Evolutionary conservation across 1,284 basidiomycete species (phyloP), one percentile per base, ranked within the genome.

Genomic region (Termitomyces sp.): DNA sequence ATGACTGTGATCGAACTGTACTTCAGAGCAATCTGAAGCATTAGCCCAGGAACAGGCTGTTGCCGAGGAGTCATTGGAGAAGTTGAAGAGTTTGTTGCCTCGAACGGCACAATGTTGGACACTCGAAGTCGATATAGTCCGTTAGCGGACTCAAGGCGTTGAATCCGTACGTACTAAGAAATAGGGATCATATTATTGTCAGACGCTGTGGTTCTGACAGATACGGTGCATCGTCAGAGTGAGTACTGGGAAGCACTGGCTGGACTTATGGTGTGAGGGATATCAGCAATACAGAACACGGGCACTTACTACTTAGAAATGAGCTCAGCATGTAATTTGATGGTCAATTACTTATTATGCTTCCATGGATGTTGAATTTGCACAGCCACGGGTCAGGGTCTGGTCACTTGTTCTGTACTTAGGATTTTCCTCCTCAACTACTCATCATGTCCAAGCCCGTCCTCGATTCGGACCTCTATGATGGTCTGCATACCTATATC

Each of bases 381-480:
- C 47, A 49, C 47, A 49, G 47, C 47, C 47, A 49, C 47, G 13
- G 18, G 8, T 18, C 11, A 33, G 30, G 3, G 18, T n/a, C n/a
- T 49, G 33, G 38, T 49, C 47, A 40, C 47, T 7, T 40, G 21
- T 7, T 19, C 31, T 24, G 9, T 38, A 10, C 8, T 33, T 19
- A 18, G n/a, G 34, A 37, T 28, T 40, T 88, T 42, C 33, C 21
- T 50, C 40, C 26, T 35, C 16, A 21, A 41, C 41, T 88, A 52
- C 73, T 91, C 16, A 51, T 42, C 49, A 70, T 71, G 70, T 63
- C 69, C 45, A 68, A 68, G 54, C 58, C 62, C 28, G 45, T 64
- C 28, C 56, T 67, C 44, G 72, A 74, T 51, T 66, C 69, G 34
- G 72, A 74, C 59, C 62, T 74, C 35, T 74, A 74, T 60, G 72